Percentiles rank a stretch among this genome's conserved stretches.
phyloP scores from a whole-genome alignment of 164 flowering plant genomes.

The Stephania cephalantha region DNA sequence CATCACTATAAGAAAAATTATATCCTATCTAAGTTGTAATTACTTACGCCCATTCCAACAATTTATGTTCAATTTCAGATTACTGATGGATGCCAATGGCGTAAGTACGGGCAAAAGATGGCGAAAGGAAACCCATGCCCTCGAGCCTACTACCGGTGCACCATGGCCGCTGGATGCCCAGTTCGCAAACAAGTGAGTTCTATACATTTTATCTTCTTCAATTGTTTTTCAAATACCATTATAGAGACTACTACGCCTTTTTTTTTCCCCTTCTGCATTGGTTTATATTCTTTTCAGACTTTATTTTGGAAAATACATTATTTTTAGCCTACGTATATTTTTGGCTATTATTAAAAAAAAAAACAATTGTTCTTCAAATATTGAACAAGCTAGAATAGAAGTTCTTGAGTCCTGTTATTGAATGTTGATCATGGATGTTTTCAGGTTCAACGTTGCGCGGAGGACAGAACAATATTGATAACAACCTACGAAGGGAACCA shows the following conservation, averaged over 20 bases:
- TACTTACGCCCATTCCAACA: background rate
- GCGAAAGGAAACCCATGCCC: conserved; percentile 96
- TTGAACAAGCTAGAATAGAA: background rate
- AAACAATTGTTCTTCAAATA: background rate
- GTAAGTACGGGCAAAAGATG: conserved; percentile 93
- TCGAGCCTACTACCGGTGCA: conserved; percentile 90
- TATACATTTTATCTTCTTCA: background rate
- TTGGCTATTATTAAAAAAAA: too few species aligned
- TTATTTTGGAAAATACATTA: too few species aligned
- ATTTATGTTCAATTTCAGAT: conserved; percentile 32
- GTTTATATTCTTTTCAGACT: too few species aligned
- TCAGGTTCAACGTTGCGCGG: conserved; percentile 83
- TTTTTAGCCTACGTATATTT: too few species aligned
- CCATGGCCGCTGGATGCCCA: conserved; percentile 88
- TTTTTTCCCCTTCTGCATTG: background rate
- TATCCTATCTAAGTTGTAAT: too few species aligned
- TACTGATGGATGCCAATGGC: conserved; percentile 93
- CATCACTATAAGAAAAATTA: too few species aligned
- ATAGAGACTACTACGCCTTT: too few species aligned
- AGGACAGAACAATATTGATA: conserved; percentile 51
- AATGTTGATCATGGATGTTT: background rate
- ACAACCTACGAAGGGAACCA: conserved; percentile 83
- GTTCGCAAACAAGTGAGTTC: conserved; percentile 69
- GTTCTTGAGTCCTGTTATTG: background rate
- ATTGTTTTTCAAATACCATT: too few species aligned